phyloP scores from a whole-genome alignment of 805 yeast genomes.

The Sugiyamaella americana region DNA sequence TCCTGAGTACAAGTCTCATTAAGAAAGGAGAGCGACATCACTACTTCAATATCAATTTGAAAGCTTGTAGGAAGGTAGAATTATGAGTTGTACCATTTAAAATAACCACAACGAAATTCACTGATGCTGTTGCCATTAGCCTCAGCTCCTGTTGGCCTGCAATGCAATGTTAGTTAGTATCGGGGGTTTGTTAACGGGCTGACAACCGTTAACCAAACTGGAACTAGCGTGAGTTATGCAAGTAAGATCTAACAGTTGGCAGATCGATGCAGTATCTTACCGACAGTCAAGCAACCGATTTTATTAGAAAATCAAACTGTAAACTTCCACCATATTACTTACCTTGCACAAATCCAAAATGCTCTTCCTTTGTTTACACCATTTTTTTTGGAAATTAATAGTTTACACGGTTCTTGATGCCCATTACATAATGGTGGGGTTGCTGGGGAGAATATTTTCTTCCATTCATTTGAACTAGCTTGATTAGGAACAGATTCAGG shows the following conservation, averaged over 20 bases:
- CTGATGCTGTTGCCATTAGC: constrained; percentile 16
- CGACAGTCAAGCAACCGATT: too few species aligned
- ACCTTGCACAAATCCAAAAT: constrained; percentile 35
- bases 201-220: background rate
- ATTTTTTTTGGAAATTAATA: constrained; percentile 27
- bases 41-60: too few species aligned
- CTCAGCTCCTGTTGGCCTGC: constrained; percentile 22
- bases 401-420: constrained; percentile 33
- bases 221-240: too few species aligned
- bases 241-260: too few species aligned
- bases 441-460: constrained; percentile 20
- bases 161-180: too few species aligned
- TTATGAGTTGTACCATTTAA: constrained; percentile 29
- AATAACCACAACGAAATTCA: constrained; percentile 29
- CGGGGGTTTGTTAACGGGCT: constrained; percentile 4
- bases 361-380: constrained; percentile 35
- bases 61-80: too few species aligned
- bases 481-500: background rate
- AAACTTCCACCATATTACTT: background rate
- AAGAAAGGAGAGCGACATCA: too few species aligned
- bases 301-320: too few species aligned
- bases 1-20: too few species aligned
- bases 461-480: constrained; percentile 14
- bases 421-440: constrained; percentile 27
- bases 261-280: too few species aligned